These are phyloP conservation scores for Infundibulicybe gibba DNA, from an alignment of 768 basidiomycete genomes.

Conservation along the genomic window DNA sequence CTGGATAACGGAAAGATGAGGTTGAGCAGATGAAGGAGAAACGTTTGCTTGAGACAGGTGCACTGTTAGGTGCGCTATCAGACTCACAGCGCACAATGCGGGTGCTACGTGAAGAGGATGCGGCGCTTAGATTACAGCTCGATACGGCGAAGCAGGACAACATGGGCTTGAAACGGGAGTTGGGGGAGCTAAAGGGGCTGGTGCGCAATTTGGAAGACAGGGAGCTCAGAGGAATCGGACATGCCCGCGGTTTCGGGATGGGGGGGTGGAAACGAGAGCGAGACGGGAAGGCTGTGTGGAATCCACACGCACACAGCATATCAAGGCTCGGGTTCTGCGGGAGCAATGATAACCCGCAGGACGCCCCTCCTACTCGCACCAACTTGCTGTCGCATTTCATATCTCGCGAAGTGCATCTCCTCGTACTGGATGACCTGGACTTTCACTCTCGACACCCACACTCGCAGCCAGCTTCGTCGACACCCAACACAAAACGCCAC, in stretches of 20 bases:
- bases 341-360: conserved; percentile 5
- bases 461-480: conserved; percentile 14
- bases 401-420: not conserved
- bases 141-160: conserved; percentile 30
- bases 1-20: conserved; percentile 29
- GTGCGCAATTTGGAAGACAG: conserved; percentile 25
- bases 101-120: conserved; percentile 66
- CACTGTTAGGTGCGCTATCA: conserved; percentile 66
- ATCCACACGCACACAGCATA: no score
- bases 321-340: conserved; percentile 14
- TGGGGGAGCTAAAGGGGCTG: conserved; percentile 31
- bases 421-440: not conserved
- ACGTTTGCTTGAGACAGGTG: conserved; percentile 67
- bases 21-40: conserved; percentile 58
- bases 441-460: conserved; percentile 18
- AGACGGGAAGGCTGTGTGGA: no score
- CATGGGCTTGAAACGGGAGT: conserved; percentile 28
- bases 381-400: no score
- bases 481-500: conserved; percentile 16
- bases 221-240: conserved; percentile 14
- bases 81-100: conserved; percentile 70
- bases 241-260: conserved; percentile 10
- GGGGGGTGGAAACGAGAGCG: not conserved
- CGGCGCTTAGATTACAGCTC: conserved; percentile 36
- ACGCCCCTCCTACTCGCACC: not conserved